Conservation (phyloP, 805 yeast genomes). For the Lachancea sp. region DNA sequence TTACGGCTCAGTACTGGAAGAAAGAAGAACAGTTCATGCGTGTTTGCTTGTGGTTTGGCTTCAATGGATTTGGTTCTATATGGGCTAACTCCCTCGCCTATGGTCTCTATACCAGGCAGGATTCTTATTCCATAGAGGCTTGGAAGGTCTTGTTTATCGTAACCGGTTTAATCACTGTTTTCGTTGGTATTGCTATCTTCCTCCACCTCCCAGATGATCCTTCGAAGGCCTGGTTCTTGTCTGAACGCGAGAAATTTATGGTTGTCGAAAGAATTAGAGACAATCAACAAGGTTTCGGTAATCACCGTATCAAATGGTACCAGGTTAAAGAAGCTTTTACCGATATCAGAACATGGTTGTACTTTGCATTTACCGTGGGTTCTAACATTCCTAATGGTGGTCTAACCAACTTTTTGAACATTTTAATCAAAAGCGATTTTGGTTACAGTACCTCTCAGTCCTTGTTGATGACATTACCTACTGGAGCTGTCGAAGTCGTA, state of each 20-base stretch:
- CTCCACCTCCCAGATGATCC: slow-evolving; percentile 55
- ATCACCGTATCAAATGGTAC: slow-evolving; percentile 44
- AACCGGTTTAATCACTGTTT: slow-evolving; percentile 52
- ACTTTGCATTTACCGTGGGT: slow-evolving; percentile 37
- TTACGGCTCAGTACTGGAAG: slow-evolving; percentile 55
- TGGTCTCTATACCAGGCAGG: slow-evolving; percentile 39
- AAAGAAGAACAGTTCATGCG: slow-evolving; percentile 40
- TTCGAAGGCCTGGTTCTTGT: slow-evolving; percentile 41
- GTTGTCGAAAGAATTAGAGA: slow-evolving; percentile 48
- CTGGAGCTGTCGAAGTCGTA: slow-evolving; percentile 42
- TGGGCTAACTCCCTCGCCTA: slow-evolving; percentile 51
- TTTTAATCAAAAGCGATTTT: slow-evolving; percentile 39
- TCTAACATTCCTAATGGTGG: slow-evolving; percentile 52
- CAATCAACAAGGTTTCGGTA: slow-evolving; percentile 56
- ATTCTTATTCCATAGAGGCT: slow-evolving; percentile 38
- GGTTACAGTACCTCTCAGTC: slow-evolving; percentile 38
- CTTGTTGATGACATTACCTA: slow-evolving; percentile 41
- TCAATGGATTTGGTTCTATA: slow-evolving; percentile 42
- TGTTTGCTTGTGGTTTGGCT: slow-evolving; percentile 40
- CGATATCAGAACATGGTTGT: slow-evolving; percentile 47
- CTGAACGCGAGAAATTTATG: slow-evolving; percentile 39
- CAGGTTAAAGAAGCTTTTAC: slow-evolving; percentile 47
- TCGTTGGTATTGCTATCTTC: slow-evolving; percentile 42
- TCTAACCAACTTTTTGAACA: slow-evolving; percentile 41
- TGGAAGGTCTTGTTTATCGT: slow-evolving; percentile 60